phyloP scores from a whole-genome alignment of 2,329 filamentous ascomycete genomes.

The Colletotrichum sp. region DNA sequence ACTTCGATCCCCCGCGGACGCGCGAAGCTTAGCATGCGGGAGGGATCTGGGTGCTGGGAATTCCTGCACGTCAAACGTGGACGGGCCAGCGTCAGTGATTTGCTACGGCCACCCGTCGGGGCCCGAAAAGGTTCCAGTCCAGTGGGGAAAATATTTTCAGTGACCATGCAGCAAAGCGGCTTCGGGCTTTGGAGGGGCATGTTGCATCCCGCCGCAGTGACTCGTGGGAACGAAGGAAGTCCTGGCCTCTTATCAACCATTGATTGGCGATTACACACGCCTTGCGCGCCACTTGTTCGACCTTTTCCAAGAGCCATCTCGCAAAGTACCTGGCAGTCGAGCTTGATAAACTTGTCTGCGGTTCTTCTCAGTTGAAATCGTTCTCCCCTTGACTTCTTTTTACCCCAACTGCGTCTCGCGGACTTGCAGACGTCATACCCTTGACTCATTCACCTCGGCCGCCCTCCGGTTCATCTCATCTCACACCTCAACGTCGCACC shows the following conservation, averaged over 20 bases:
- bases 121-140: constrained; percentile 5
- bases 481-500: not conserved
- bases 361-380: not conserved
- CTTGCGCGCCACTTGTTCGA: not conserved
- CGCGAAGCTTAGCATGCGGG: not conserved
- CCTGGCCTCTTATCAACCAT: not conserved
- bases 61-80: constrained; percentile 11
- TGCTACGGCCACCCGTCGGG: constrained; percentile 8
- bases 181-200: not conserved
- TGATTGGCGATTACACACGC: not conserved
- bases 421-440: not conserved
- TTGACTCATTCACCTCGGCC: not conserved
- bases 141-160: constrained; percentile 1
- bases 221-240: not conserved
- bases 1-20: not conserved
- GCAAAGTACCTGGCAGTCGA: not conserved
- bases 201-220: not conserved
- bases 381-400: not conserved
- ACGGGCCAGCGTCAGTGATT: constrained; percentile 6
- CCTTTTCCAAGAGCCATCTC: not conserved
- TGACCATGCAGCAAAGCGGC: not conserved
- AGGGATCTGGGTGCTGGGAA: not conserved
- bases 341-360: not conserved
- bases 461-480: constrained; percentile 18
- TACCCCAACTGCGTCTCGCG: not conserved